Conservation (phyloP, 371 early-diverging fungal genomes). For the Smittium mucronatum region DNA sequence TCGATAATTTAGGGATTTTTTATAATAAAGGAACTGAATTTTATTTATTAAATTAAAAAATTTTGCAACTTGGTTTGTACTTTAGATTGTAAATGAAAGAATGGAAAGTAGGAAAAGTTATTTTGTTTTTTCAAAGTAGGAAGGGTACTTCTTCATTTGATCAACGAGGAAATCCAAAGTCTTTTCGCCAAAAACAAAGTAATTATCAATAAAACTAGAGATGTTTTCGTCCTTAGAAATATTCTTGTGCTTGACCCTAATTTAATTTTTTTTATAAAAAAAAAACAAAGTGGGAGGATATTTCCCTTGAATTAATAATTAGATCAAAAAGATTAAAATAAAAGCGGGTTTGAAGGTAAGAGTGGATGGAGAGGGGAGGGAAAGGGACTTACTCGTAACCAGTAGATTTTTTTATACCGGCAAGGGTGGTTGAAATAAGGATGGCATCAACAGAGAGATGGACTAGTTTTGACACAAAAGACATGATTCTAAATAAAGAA, state of each 20-base stretch:
- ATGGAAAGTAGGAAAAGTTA: not conserved
- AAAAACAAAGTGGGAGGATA: no score
- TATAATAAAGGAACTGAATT: not conserved
- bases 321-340: not conserved
- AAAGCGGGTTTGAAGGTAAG: not conserved
- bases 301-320: not conserved
- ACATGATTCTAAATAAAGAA: no score
- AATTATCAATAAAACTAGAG: slow-evolving; percentile 20
- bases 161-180: slow-evolving; percentile 20
- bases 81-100: not conserved
- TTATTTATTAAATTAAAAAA: not conserved
- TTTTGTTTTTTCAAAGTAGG: slow-evolving; percentile 18
- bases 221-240: slow-evolving; percentile 21
- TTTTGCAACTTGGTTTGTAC: not conserved
- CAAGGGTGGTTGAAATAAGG: slow-evolving; percentile 56
- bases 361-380: no score
- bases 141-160: slow-evolving; percentile 22
- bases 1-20: not conserved
- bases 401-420: slow-evolving; percentile 58
- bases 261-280: no score
- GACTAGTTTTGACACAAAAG: slow-evolving; percentile 37
- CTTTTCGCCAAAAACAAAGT: slow-evolving; percentile 25
- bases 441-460: slow-evolving; percentile 58
- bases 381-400: slow-evolving; percentile 41
- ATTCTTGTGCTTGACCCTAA: slow-evolving; percentile 19